Evolutionary conservation across 768 basidiomycete species (phyloP).

Genomic region (Serendipita indica): DNA sequence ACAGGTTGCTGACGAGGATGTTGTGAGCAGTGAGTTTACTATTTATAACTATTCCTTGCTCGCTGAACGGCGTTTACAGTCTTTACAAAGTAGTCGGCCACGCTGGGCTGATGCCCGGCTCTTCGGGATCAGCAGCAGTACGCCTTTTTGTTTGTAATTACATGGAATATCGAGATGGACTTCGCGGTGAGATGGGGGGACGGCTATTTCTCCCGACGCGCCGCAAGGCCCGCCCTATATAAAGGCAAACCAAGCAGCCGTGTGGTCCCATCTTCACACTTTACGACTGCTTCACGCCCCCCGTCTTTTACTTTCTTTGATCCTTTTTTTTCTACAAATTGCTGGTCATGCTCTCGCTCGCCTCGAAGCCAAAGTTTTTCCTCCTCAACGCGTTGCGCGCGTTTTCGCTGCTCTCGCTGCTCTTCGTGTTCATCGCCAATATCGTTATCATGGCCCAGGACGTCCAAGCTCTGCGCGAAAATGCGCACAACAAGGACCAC

Average conservation of each 20-base stretch:
- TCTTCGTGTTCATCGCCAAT: conserved; percentile 4
- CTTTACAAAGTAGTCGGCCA: neutral
- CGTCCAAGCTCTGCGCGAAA: neutral
- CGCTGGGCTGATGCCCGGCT: neutral
- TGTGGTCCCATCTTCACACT: neutral
- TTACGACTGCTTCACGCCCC: neutral
- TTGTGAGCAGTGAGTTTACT: conserved; percentile 60
- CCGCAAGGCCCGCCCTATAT: conserved; percentile 3
- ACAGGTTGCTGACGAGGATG: conserved; percentile 71
- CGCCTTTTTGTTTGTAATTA: too few species aligned
- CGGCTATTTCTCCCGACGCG: too few species aligned
- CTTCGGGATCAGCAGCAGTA: too few species aligned
- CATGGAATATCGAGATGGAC: too few species aligned
- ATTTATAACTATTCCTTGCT: neutral
- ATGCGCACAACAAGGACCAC: neutral
- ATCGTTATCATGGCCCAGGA: neutral
- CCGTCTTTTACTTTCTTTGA: neutral
- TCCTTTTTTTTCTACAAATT: neutral
- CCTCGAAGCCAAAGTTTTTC: conserved; percentile 8
- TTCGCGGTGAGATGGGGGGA: too few species aligned
- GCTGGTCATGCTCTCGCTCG: conserved; percentile 8
- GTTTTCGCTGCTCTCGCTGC: conserved; percentile 7
- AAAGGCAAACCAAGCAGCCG: neutral
- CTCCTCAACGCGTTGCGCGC: neutral
- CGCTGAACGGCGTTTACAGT: too few species aligned